phyloP scores from a whole-genome alignment of 1,284 basidiomycete genomes.

The Puccinia coronata region DNA sequence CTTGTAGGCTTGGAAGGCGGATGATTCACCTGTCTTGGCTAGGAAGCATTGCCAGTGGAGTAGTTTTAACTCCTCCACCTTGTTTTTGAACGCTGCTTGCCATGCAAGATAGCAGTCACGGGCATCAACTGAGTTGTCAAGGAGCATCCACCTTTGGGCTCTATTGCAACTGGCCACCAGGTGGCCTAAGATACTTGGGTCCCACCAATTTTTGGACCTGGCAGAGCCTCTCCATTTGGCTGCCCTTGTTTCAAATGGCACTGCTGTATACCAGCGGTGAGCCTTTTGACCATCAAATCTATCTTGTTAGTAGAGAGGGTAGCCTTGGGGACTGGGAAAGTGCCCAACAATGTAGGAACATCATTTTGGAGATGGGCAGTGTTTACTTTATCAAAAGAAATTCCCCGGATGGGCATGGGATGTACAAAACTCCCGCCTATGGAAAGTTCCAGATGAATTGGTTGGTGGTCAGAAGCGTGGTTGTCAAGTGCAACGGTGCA shows the following conservation, averaged over 20 bases:
- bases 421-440: neutral
- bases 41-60: conserved; percentile 8
- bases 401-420: neutral
- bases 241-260: neutral
- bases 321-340: neutral
- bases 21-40: neutral
- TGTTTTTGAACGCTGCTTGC: conserved; percentile 24
- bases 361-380: neutral
- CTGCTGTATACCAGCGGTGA: neutral
- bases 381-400: neutral
- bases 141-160: conserved; percentile 14
- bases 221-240: neutral
- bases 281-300: neutral
- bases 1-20: neutral
- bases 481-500: conserved; percentile 3
- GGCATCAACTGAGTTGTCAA: neutral
- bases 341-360: neutral
- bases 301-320: neutral
- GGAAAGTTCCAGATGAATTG: neutral
- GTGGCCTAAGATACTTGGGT: neutral
- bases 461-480: conserved; percentile 38
- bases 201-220: conserved; percentile 4
- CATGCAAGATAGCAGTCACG: neutral
- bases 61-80: conserved; percentile 4
- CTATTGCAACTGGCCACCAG: neutral